phyloP scores from a whole-genome alignment of 2,329 filamentous ascomycete species.

The Aotearoamyces nothofagi region DNA sequence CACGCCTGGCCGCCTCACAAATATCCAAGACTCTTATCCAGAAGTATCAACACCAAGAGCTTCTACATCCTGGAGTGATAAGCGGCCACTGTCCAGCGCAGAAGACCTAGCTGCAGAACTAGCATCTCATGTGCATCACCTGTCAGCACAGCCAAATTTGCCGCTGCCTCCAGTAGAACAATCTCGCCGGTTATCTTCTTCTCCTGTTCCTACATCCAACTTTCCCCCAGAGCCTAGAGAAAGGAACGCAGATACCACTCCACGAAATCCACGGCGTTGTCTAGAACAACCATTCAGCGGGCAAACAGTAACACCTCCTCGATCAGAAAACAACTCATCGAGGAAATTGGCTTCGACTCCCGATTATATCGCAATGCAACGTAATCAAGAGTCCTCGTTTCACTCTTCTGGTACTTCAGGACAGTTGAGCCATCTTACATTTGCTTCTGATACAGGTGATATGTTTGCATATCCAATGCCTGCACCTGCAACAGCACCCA shows the following conservation, averaged over 20 bases:
- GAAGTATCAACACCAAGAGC: slow-evolving; percentile 13
- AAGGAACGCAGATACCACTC: slow-evolving; percentile 23
- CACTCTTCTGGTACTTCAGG: slow-evolving; percentile 3
- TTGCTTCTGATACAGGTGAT: slow-evolving; percentile 25
- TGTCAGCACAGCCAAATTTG: slow-evolving; percentile 35
- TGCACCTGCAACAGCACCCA: slow-evolving; percentile 33
- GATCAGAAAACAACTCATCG: slow-evolving; percentile 37
- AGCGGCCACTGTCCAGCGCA: slow-evolving; percentile 31
- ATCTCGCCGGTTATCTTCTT: slow-evolving; percentile 40
- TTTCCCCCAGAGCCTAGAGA: slow-evolving; percentile 27
- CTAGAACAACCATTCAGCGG: slow-evolving; percentile 17
- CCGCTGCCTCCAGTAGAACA: slow-evolving; percentile 44
- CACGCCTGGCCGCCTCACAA: slow-evolving; percentile 42
- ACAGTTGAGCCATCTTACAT: slow-evolving; percentile 7
- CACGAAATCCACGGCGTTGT: slow-evolving; percentile 21
- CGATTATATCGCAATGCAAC: slow-evolving; percentile 15
- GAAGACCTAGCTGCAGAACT: slow-evolving; percentile 34
- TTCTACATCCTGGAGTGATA: slow-evolving; percentile 18
- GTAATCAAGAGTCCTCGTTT: slow-evolving; percentile 7
- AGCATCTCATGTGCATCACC: slow-evolving; percentile 47
- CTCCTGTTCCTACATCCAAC: slow-evolving; percentile 29
- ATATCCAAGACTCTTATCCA: slow-evolving; percentile 13
- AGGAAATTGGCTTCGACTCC: slow-evolving; percentile 34
- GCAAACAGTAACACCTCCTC: slow-evolving; percentile 45
- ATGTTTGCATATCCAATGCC: slow-evolving; percentile 46